Conservation (phyloP, 495 filamentous ascomycete genomes). For the Echria macrotheca region DNA sequence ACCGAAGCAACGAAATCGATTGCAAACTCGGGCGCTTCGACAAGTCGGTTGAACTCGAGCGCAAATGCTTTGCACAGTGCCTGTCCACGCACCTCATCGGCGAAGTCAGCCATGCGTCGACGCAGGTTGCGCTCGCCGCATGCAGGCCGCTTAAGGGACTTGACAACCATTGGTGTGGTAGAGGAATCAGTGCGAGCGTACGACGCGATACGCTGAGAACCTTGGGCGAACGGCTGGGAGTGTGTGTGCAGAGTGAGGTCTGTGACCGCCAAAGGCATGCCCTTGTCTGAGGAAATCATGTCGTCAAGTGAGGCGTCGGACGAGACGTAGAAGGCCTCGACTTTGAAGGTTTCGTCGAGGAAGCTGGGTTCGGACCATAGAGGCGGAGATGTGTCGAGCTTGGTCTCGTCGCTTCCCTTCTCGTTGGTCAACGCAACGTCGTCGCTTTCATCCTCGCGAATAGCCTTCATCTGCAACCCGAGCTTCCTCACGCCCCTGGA, state of each 20-base stretch:
- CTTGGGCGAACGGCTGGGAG: slow-evolving; percentile 28
- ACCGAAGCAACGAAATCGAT: slow-evolving; percentile 34
- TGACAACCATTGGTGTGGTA: slow-evolving; percentile 26
- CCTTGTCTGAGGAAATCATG: slow-evolving; percentile 15
- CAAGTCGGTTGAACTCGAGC: slow-evolving; percentile 34
- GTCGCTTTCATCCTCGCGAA: slow-evolving; percentile 15
- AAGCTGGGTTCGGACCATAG: slow-evolving; percentile 25
- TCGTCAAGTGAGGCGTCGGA: background rate
- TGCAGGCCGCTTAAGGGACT: slow-evolving; percentile 19
- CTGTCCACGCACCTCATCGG: slow-evolving; percentile 32
- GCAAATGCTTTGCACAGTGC: slow-evolving; percentile 37
- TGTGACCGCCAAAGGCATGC: slow-evolving; percentile 20
- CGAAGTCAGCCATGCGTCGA: slow-evolving; percentile 26
- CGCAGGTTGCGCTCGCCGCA: slow-evolving; percentile 16
- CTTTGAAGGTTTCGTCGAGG: slow-evolving; percentile 23
- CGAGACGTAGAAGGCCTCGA: slow-evolving; percentile 25
- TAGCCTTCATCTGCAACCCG: slow-evolving; percentile 6
- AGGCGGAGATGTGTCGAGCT: slow-evolving; percentile 19
- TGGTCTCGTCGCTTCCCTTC: background rate
- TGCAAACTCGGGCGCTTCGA: slow-evolving; percentile 8
- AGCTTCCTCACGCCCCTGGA: background rate
- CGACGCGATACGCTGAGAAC: slow-evolving; percentile 23
- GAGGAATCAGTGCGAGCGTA: slow-evolving; percentile 28
- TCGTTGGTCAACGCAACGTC: slow-evolving; percentile 13
- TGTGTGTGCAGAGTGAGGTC: slow-evolving; percentile 25